Evolutionary conservation across 495 filamentous ascomycete species (phyloP), one percentile per base, ranked within the genome.

Genomic region (Xylaria nigripes): DNA sequence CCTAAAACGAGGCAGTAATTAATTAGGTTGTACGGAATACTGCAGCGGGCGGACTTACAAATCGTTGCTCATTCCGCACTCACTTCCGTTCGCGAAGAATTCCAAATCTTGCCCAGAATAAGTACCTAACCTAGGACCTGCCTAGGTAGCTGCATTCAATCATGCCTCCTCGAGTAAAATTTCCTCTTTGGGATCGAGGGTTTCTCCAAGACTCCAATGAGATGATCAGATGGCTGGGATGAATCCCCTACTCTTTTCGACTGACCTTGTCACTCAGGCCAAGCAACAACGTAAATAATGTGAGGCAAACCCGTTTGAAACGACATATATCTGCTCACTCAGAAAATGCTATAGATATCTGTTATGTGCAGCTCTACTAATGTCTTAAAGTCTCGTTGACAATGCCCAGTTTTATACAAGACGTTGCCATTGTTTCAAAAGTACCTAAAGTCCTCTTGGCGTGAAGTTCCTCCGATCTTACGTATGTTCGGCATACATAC

Each of bases 381-480:
- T n/a, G n/a, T n/a, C n/a, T n/a, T n/a, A n/a, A n/a, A n/a, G n/a
- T 15, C 21, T 10, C 8, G 9, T 2, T 45, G 3, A 25, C 10
- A 3, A 45, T 25, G 3, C 36, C 5, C 36, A 41, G 36, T 19
- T 6, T n/a, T 16, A 25, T 25, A 45, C 43, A 15, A 24, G 38
- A 36, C 44, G 13, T 19, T 18, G 16, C 34, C n/a, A 25, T 21
- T 18, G 27, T 21, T n/a, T 5, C n/a, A 22, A 24, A 19, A 21
- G 24, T 21, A 25, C 45, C 27, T 12, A n/a, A 22, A 36, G 23
- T 7, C 24, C 25, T 32, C 52, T 44, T 49, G 46, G 44, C 45
- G 19, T 18, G 45, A 48, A 55, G 53, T 55, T 55, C 53, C 53
- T 55, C 53, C 53, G 53, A 24, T 55, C 53, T 55, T 55, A 55